phyloP scores from a whole-genome alignment of 345 rosid genomes.

The Lumnitzera racemosa region DNA sequence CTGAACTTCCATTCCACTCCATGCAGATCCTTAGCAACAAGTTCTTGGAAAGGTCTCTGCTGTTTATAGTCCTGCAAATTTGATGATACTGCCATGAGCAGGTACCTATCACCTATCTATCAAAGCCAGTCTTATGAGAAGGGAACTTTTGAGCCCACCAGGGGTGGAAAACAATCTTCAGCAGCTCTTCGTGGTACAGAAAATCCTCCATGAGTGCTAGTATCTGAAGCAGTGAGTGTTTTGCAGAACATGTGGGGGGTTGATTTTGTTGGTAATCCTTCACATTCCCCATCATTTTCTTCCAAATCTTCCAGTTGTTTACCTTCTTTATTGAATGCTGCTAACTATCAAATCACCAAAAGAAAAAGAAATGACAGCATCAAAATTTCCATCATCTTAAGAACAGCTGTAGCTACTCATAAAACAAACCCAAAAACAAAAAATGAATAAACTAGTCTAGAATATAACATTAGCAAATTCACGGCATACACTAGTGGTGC shows the following conservation, averaged over 20 bases:
- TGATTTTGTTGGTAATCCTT: constrained; percentile 43
- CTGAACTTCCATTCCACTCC: constrained; percentile 88
- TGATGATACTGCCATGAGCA: not conserved
- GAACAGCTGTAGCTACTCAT: too few relatives aligned
- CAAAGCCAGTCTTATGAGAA: not conserved
- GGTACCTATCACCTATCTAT: not conserved
- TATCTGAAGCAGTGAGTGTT: constrained; percentile 86
- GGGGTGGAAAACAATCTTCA: constrained; percentile 83
- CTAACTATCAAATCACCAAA: constrained; percentile 33
- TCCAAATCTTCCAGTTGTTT: constrained; percentile 40
- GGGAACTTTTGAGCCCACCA: constrained; percentile 28
- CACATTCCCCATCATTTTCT: constrained; percentile 44
- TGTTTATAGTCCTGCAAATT: constrained; percentile 67
- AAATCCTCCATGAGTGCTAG: constrained; percentile 94
- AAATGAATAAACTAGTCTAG: too few relatives aligned
- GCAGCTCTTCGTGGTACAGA: constrained; percentile 91
- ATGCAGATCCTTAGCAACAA: constrained; percentile 80
- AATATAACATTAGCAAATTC: too few relatives aligned
- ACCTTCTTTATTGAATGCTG: constrained; percentile 37
- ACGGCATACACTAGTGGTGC: too few relatives aligned
- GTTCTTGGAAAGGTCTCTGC: constrained; percentile 90
- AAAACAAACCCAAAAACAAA: too few relatives aligned
- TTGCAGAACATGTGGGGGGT: constrained; percentile 90
- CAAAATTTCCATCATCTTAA: constrained; percentile 1
- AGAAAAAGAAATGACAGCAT: constrained; percentile 1